Base-by-base conservation (phyloP, 2,329 filamentous ascomycete species). In the Cordyceps tenuipes region DNA sequence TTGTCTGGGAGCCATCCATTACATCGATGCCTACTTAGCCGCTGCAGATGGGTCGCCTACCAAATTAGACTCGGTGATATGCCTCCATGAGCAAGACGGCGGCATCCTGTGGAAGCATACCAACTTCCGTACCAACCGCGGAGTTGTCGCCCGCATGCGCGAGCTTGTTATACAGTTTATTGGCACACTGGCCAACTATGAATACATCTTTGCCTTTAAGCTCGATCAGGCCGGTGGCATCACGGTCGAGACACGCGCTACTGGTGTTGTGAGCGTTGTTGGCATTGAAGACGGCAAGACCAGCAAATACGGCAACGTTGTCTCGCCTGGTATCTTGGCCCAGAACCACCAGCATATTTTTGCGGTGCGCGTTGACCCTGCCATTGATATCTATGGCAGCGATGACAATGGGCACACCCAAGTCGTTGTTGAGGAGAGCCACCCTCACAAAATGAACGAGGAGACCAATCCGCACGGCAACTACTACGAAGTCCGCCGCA, bases 291-390 rank as follows among this genome's bases (percentile, higher is more conserved):
- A 72, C 66, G 79, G 81, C 64, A 81, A 77, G 60, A 74, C 66
- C 23, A 80, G 64, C 67, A 70, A 69, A 7, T 87, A 79, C 68
- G 85, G 84, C 21, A 88, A 82, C 59, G 75, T 87, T 0, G 86
- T 90, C 2, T 77, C 78, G 0, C 81, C 83, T 0, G 86, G 86
- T 0, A 82, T 86, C 0, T 72, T 89, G 1, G 87, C 86, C 0
- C 84, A 84, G 62, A 85, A 88, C 69, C 85, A 90, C 64, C 87
- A 90, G 68, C 87, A 90, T 71, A 77, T 89, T 48, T 89, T 90
- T 68, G 80, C 77, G 26, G 71, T 84, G 47, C 79, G 86, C 1
- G 81, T 89, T 53, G 86, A 90, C 64, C 85, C 86, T 0, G 82
- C 82, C 9, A 78, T 88, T 44, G 84, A 87, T 63, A 69, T 64